Base-by-base conservation (phyloP, 768 basidiomycete species). In the Coprinopsis strossmayeri region DNA sequence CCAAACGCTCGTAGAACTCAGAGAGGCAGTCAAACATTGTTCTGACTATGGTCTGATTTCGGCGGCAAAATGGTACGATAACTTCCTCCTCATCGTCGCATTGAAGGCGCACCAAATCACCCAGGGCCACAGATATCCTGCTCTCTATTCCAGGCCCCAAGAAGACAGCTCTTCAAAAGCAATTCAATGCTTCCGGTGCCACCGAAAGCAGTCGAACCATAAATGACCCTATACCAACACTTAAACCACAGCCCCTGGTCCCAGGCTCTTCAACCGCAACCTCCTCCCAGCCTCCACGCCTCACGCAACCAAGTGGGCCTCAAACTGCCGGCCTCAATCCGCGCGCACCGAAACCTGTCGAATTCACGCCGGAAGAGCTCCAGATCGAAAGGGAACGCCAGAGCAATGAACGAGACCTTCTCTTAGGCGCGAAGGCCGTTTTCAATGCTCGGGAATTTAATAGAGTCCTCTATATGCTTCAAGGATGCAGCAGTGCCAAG, bases 381-480 rank as follows among this genome's bases (percentile, higher is more conserved):
- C 57, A 59, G 7, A 55, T 61, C 37, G 78, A 82, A 55, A 42
- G 52, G n/a, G 72, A 76, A 28, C 62, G 76, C 37, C 79, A 84
- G 60, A 59, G 57, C 18, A 64, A 79, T 25, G 91, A 93, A 43
- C 79, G 81, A 53, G 92, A 96, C 57, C 55, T 71, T n/a, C 75
- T 89, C 56, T 63, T 78, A 46, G 74, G 86, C 28, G 92, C 88
- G 1, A 80, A 81, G 48, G 72, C 80, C 17, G 87, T 81, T 59
- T 78, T 90, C 55, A 82, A 90, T 53, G 67, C 79, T 13, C 82
- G 84, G 58, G 93, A 98, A 57, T 85, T 86, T 56, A 69, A 80
- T 40, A 76, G 92, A 50, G 88, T 83, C 5, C 74, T 78, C 4
- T 78, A 83, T 56, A 65, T 80, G 48, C 64, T 98, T 42, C 71